Evolutionary conservation across 208 protist species (phyloP), one percentile per base, ranked within the genome.

Genomic region (Crithidia expoeki): DNA sequence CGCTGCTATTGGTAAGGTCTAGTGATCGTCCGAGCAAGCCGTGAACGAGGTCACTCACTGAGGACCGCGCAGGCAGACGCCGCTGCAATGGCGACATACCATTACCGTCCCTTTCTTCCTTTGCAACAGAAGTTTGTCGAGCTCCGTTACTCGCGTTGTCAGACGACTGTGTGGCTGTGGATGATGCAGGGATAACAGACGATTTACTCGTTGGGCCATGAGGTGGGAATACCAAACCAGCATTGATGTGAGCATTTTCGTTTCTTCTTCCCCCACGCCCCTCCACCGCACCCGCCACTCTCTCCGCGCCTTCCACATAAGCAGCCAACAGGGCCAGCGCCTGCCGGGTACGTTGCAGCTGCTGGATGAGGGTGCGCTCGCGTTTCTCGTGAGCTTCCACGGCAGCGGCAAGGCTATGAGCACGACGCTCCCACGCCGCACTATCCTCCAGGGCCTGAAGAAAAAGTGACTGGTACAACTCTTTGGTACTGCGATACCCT

Each of bases 401-500:
- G 30, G n/a, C 19, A 3, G 38, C 34, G 28, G 58, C 61, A 17
- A 75, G 61, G 21, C 12, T 16, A 2, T 27, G 53, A 17, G 61
- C 53, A 2, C 27, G 69, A 17, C 61, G 59, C 53, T 75, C 69
- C 69, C 69, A 75, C 32, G 61, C 61, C 7, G 61, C 60, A 21
- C 61, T 12, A 44, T 75, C 69, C 12, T 56, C 51, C 33, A 75
- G 47, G 0, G 69, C 69, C 17, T 75, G 69, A 4, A 75, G 61
- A 33, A 75, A 68, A 27, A 75, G 53, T 16, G 49, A 40, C 14
- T 56, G 60, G 34, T 75, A 75, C 25, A 75, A 17, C 53, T 44
- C 44, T 23, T 2, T 46, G 4, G 56, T 49, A 38, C 23, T 46
- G 58, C 23, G 12, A 21, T 23, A 21, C 19, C 21, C 10, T 44